Evolutionary conservation across 2,329 filamentous ascomycete genomes (phyloP).

Genomic region (Calonectria pteridis): DNA sequence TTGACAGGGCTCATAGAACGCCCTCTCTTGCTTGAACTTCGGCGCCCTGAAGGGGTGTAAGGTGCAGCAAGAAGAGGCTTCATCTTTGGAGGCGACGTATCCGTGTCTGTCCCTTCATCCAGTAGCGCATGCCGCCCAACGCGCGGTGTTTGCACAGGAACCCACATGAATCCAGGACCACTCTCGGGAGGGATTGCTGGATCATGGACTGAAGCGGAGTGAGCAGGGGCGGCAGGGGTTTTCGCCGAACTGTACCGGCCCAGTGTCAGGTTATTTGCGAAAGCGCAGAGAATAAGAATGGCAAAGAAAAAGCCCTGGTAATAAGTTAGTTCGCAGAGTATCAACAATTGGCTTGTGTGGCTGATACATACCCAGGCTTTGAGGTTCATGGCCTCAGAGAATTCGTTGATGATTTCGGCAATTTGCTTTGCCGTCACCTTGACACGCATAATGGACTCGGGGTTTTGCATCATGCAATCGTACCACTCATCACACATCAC

Average conservation of each 20-base stretch:
- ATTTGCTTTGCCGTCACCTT: slow-evolving; percentile 88
- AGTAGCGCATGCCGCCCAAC: slow-evolving; percentile 57
- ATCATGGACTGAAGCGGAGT: slow-evolving; percentile 37
- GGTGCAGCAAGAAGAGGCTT: slow-evolving; percentile 58
- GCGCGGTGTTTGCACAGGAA: slow-evolving; percentile 63
- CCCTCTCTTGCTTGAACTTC: slow-evolving; percentile 64
- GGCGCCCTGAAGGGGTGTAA: slow-evolving; percentile 60
- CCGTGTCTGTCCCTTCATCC: slow-evolving; percentile 64
- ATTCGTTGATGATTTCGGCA: slow-evolving; percentile 93
- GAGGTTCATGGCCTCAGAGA: slow-evolving; percentile 89
- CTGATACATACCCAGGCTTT: slow-evolving; percentile 71
- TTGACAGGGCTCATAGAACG: slow-evolving; percentile 64
- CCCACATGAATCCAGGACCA: slow-evolving; percentile 62
- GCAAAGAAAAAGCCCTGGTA: slow-evolving; percentile 64
- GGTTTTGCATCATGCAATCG: slow-evolving; percentile 87
- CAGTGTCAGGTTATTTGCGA: slow-evolving; percentile 65
- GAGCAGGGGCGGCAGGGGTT: slow-evolving; percentile 42
- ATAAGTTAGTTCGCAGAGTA: slow-evolving; percentile 26
- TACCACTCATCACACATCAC: slow-evolving; percentile 84
- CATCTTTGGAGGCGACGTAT: slow-evolving; percentile 60
- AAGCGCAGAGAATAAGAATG: slow-evolving; percentile 60
- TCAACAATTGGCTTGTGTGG: neutral
- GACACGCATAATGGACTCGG: slow-evolving; percentile 80
- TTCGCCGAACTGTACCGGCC: slow-evolving; percentile 48
- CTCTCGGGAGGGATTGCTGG: slow-evolving; percentile 45